Evolutionary conservation across 345 rosid species (phyloP).

Genomic region (Brassica rapa): DNA sequence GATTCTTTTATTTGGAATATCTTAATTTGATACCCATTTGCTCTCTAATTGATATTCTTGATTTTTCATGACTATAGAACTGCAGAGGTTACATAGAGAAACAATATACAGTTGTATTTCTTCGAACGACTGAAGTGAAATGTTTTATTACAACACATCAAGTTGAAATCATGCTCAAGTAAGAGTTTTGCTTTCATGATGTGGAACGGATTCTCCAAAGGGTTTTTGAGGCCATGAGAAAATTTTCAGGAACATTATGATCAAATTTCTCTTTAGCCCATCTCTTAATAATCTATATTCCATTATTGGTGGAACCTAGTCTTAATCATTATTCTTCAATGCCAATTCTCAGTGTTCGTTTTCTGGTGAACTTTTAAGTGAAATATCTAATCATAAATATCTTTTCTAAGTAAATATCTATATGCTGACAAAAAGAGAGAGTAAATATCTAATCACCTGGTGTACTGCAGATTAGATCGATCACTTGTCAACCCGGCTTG

Average conservation of each 20-base stretch:
- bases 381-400: constrained; percentile 18
- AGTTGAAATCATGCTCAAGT: constrained; percentile 5
- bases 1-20: constrained; percentile 25
- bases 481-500: no score
- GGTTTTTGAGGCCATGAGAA: background rate
- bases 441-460: background rate
- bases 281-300: background rate
- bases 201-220: background rate
- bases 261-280: background rate
- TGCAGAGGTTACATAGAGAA: constrained; percentile 1
- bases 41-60: background rate
- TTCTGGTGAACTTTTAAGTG: constrained; percentile 13
- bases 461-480: no score
- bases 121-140: constrained; percentile 12
- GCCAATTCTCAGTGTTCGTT: constrained; percentile 24
- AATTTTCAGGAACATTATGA: background rate
- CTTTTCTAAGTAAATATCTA: background rate
- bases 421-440: background rate
- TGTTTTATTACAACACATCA: constrained; percentile 15
- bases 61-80: constrained; percentile 11
- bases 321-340: constrained; percentile 26
- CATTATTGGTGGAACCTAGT: constrained; percentile 28
- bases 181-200: background rate
- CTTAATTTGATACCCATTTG: constrained; percentile 23
- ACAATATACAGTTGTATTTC: background rate